A percentile compares a stretch with the other conserved stretches of the same genome.
Conservation (phyloP, 2,329 filamentous ascomycete species). For the Epichloe typhina region DNA sequence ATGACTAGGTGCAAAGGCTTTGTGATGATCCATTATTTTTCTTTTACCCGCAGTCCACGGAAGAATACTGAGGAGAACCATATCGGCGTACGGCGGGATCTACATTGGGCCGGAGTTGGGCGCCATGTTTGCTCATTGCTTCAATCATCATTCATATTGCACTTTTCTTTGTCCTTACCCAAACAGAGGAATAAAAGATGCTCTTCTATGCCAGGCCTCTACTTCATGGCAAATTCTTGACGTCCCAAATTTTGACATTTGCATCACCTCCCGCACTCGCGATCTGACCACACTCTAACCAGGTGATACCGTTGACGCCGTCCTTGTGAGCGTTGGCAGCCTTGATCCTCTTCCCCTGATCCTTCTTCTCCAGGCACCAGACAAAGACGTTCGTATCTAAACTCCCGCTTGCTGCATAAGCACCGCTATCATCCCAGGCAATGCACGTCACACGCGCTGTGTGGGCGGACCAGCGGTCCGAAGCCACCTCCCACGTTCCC, state of each 20-base stretch:
- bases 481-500: conserved; percentile 53
- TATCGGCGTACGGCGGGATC: background rate
- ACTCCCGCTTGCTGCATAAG: conserved; percentile 69
- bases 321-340: conserved; percentile 88
- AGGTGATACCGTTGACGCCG: conserved; percentile 77
- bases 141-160: background rate
- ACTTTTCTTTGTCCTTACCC: background rate
- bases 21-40: conserved; percentile 4
- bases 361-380: conserved; percentile 68
- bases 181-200: background rate
- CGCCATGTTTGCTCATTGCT: background rate
- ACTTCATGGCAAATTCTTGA: conserved; percentile 22
- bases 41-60: background rate
- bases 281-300: conserved; percentile 59
- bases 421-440: conserved; percentile 66
- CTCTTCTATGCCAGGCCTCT: background rate
- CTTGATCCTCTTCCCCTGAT: conserved; percentile 75
- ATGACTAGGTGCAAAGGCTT: conserved; percentile 22
- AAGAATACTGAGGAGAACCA: background rate
- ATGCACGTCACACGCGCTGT: conserved; percentile 44
- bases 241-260: conserved; percentile 73
- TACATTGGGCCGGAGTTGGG: background rate
- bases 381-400: conserved; percentile 87
- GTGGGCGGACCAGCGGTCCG: conserved; percentile 56
- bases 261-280: conserved; percentile 78